Evolutionary conservation across 2,329 filamentous ascomycete genomes (phyloP).

Genomic region (Fusarium virguliforme): DNA sequence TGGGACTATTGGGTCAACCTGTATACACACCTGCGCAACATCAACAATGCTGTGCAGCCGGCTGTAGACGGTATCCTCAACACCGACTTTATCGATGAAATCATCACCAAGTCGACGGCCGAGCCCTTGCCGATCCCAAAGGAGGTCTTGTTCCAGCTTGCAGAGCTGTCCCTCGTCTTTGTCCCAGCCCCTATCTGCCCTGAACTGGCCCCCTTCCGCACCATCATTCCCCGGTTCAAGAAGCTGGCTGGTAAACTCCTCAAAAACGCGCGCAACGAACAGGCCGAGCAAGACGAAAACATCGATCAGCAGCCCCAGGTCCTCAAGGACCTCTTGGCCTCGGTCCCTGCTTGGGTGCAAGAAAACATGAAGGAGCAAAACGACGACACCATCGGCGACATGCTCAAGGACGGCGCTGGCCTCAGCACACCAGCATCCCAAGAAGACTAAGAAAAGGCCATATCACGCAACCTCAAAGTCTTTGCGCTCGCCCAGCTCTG

Average conservation of each 20-base stretch:
- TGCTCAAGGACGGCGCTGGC: background rate
- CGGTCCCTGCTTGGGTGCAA: constrained; percentile 4
- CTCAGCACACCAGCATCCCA: background rate
- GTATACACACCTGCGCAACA: constrained; percentile 12
- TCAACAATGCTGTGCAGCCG: constrained; percentile 12
- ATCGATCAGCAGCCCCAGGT: constrained; percentile 1
- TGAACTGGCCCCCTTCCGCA: constrained; percentile 2
- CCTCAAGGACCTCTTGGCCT: background rate
- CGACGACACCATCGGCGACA: constrained; percentile 1
- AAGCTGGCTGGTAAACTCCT: constrained; percentile 1
- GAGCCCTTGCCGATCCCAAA: background rate
- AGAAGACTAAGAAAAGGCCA: background rate
- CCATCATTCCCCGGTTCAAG: background rate
- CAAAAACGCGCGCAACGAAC: background rate
- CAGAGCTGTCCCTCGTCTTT: constrained; percentile 3
- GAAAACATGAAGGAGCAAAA: constrained; percentile 10
- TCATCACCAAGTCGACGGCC: constrained; percentile 2
- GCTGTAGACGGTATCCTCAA: constrained; percentile 7
- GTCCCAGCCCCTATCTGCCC: background rate
- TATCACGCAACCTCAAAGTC: background rate
- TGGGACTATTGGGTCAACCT: constrained; percentile 6
- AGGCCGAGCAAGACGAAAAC: background rate
- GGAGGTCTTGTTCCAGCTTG: constrained; percentile 6
- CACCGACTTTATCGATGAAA: constrained; percentile 3
- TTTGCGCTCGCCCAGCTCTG: background rate